phyloP scores from a whole-genome alignment of 2,329 filamentous ascomycete genomes.

The Calonectria pseudoturangicola region DNA sequence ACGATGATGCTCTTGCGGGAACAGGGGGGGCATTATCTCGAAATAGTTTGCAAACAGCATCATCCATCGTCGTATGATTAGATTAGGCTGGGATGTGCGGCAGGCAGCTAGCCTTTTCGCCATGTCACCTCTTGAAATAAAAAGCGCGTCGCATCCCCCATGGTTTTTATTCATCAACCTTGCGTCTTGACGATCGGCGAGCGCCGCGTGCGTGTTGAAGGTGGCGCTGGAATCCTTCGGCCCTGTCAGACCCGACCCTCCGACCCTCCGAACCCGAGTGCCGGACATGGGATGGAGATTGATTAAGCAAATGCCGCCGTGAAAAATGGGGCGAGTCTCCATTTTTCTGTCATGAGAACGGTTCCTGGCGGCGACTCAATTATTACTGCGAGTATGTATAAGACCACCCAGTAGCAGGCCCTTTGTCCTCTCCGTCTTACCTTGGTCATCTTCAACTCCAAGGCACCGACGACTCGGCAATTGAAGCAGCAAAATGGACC shows the following conservation, averaged over 20 bases:
- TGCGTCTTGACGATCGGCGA: conserved; percentile 6
- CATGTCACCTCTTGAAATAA: conserved; percentile 3
- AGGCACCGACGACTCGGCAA: background rate
- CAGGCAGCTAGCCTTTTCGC: background rate
- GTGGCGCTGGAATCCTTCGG: conserved; percentile 17
- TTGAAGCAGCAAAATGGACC: background rate
- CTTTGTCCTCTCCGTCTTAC: background rate
- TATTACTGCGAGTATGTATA: background rate
- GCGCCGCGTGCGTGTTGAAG: background rate
- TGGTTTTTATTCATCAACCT: background rate
- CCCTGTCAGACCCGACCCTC: conserved; percentile 24
- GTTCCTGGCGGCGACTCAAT: background rate
- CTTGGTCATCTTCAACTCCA: background rate
- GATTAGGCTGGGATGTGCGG: background rate
- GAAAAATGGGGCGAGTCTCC: background rate
- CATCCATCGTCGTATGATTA: background rate
- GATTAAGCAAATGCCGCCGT: conserved; percentile 12
- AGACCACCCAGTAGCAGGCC: conserved; percentile 8
- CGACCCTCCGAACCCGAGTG: conserved; percentile 40
- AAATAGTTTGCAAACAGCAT: background rate
- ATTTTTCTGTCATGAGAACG: conserved; percentile 8
- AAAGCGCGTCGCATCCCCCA: conserved; percentile 9
- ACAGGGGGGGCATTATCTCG: background rate
- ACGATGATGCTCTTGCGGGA: background rate
- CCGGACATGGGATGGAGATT: conserved; percentile 27